Base-by-base conservation (phyloP, 805 yeast genomes). In the Candida golubevii region DNA sequence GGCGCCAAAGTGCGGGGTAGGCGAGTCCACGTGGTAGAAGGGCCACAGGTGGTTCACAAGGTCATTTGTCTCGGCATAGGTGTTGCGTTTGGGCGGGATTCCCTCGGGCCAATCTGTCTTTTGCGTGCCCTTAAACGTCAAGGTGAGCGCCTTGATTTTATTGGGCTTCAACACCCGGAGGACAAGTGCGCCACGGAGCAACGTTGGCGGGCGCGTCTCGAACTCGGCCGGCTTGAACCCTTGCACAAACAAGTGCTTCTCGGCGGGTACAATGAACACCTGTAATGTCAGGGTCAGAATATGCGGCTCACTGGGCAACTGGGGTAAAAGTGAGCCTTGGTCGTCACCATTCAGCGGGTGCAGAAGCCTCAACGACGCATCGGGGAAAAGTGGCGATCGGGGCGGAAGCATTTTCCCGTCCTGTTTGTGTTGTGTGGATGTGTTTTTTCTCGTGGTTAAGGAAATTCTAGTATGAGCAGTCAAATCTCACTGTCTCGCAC, bases 101-200 rank as follows among this genome's bases (percentile, higher is more conserved):
- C 99, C 99, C 58, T 93, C 97, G 3, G 97, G 97, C 97, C 97
- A 90, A 48, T 90, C 96, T 0, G 97, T 90, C 51, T 85, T 74
- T 32, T 85, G 77, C 1, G 62, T 59, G 1, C 97, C 97, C 41
- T 74, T 73, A 54, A 90, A 80, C 1, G 72, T 68, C 38, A 90
- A 68, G 5, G 67, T 60, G 10, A 90, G 78, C 14, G 77, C 60
- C 61, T 85, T 87, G 48, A 90, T 68, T 59, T 82, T 86, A 27
- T 83, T 72, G 0, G 91, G 83, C 56, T 88, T 88, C 37, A 80
- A 55, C 6, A 90, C 76, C 39, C 90, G 72, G 3, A 90, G 48
- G 38, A 83, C 77, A 14, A 90, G 66, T 27, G 89, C 79, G 1
- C 98, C 98, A 42, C 98, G 73, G 31, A 90, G 71, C 39, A 90